Conservation (phyloP, 2,329 filamentous ascomycete species). For the Dactylellina haptotyla region DNA sequence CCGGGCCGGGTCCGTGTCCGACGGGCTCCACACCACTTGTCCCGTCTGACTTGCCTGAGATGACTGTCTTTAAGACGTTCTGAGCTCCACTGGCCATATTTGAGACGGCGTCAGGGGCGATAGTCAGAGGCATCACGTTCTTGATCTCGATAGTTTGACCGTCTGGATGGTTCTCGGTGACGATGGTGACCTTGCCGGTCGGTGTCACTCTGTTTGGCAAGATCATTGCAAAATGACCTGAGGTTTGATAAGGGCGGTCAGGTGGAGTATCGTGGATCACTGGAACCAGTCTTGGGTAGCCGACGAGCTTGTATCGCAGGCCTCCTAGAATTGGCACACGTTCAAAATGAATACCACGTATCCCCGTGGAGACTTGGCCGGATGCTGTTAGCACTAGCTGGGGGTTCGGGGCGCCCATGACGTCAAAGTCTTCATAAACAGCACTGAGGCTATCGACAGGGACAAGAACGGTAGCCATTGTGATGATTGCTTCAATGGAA, state of each 20-base stretch:
- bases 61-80: constrained; percentile 9
- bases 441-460: constrained; percentile 16
- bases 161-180: constrained; percentile 15
- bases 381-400: constrained; percentile 13
- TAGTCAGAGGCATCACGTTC: constrained; percentile 5
- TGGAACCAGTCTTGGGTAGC: constrained; percentile 1
- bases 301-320: constrained; percentile 15
- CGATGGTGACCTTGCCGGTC: constrained; percentile 9
- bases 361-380: constrained; percentile 15
- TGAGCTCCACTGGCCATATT: constrained; percentile 4
- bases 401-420: constrained; percentile 10
- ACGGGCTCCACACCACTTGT: background rate
- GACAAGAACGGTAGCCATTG: constrained; percentile 18
- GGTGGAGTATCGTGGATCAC: constrained; percentile 10
- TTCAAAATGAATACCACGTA: constrained; percentile 13
- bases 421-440: background rate
- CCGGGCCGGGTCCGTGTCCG: background rate
- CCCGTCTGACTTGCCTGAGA: constrained; percentile 1
- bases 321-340: constrained; percentile 3
- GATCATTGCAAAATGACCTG: constrained; percentile 1
- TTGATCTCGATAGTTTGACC: constrained; percentile 13
- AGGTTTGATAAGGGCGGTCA: background rate
- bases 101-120: background rate
- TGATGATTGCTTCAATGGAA: background rate
- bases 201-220: constrained; percentile 9